A percentile compares a stretch with the other conserved stretches of the same genome.
Conservation (phyloP, 2,329 filamentous ascomycete genomes). For the Byssochlamys sp. region DNA sequence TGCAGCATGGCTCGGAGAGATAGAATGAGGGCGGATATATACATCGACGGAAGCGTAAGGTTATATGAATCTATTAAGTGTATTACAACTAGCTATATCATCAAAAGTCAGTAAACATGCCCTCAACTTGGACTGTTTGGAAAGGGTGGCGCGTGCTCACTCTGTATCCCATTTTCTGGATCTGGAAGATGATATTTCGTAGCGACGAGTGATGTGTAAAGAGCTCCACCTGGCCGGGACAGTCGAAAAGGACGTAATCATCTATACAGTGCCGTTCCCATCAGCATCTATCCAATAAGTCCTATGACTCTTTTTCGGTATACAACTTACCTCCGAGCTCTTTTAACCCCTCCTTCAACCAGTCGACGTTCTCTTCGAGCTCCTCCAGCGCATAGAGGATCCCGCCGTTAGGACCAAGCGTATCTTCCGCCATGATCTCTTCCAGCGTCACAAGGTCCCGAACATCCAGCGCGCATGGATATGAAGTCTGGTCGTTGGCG, state of each 20-base stretch:
- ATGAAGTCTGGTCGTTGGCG: conserved; percentile 85
- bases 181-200: conserved; percentile 78
- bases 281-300: background rate
- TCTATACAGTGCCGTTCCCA: conserved; percentile 37
- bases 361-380: conserved; percentile 85
- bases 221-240: conserved; percentile 90
- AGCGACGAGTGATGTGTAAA: conserved; percentile 92
- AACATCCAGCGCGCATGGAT: conserved; percentile 82
- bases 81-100: conserved; percentile 69
- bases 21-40: conserved; percentile 86
- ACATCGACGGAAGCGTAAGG: conserved; percentile 83
- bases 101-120: conserved; percentile 1
- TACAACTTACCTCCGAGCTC: conserved; percentile 51
- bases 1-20: conserved; percentile 94
- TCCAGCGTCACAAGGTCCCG: conserved; percentile 80
- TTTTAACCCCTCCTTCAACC: conserved; percentile 73
- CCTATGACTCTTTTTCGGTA: too few species aligned
- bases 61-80: conserved; percentile 92
- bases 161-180: conserved; percentile 86
- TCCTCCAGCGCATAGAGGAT: conserved; percentile 91
- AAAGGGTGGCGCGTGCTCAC: conserved; percentile 45
- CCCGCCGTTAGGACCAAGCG: conserved; percentile 82
- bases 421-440: conserved; percentile 86
- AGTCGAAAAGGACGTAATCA: conserved; percentile 91
- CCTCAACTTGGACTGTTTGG: background rate